Conservation (phyloP, 768 basidiomycete species). For the Erythrobasidium yunnanense region DNA sequence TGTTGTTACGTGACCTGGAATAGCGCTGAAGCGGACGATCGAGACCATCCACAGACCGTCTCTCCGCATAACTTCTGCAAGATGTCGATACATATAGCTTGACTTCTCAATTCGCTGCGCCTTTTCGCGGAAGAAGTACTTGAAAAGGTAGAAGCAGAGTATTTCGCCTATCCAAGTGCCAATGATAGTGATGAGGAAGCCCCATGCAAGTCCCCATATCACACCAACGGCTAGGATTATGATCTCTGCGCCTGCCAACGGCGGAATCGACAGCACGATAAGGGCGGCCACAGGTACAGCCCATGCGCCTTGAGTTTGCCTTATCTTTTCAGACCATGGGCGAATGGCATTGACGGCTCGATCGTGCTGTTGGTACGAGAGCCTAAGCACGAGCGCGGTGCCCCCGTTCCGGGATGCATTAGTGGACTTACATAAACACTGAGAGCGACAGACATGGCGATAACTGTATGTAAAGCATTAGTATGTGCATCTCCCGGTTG, state of each 20-base stretch:
- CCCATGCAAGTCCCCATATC: slow-evolving; percentile 11
- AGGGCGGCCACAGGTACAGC: slow-evolving; percentile 8
- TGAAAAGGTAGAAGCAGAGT: slow-evolving; percentile 14
- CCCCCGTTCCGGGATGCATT: background rate
- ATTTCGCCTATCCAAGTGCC: slow-evolving; percentile 15
- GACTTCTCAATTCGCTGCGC: slow-evolving; percentile 7
- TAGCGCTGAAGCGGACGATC: background rate
- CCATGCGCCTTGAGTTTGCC: slow-evolving; percentile 1
- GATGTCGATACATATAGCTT: background rate
- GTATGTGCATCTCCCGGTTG: background rate
- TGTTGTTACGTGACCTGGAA: slow-evolving; percentile 5
- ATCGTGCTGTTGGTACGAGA: background rate
- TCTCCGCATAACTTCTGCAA: slow-evolving; percentile 7
- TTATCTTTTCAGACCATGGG: slow-evolving; percentile 2
- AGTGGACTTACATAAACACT: background rate
- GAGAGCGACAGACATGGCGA: slow-evolving; percentile 2
- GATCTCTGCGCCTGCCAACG: background rate
- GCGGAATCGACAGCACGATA: slow-evolving; percentile 1
- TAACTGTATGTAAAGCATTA: background rate
- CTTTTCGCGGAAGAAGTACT: slow-evolving; percentile 7
- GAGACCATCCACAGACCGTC: slow-evolving; percentile 20
- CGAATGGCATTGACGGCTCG: slow-evolving; percentile 2
- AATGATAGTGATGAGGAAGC: slow-evolving; percentile 9
- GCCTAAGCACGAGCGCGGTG: background rate
- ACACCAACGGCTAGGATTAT: slow-evolving; percentile 13